A percentile compares a stretch with the other conserved stretches of the same genome.
Conservation (phyloP, 345 rosid genomes). For the Hirschfeldia incana region DNA sequence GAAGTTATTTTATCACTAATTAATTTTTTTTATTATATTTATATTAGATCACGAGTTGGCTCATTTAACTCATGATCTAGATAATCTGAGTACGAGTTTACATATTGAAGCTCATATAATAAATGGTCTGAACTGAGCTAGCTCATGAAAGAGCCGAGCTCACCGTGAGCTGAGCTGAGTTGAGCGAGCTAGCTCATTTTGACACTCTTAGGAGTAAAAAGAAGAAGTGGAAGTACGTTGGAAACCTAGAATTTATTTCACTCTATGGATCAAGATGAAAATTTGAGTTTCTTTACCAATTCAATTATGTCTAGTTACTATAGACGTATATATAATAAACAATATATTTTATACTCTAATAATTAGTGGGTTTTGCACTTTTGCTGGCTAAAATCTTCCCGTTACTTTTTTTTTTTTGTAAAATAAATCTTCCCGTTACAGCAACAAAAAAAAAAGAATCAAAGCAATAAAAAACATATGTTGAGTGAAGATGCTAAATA, state of each 20-base stretch:
- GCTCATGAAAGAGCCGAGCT: no score
- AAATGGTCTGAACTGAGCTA: no score
- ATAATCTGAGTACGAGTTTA: no score
- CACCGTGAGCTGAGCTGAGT: no score
- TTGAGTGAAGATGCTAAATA: not conserved
- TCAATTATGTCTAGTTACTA: not conserved
- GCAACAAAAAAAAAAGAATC: not conserved
- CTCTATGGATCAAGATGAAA: not conserved
- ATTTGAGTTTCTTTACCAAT: not conserved
- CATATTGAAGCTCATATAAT: no score
- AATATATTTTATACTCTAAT: not conserved
- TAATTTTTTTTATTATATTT: no score
- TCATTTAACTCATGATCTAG: no score
- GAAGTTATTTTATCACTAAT: no score
- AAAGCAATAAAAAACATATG: not conserved
- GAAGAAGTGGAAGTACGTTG: not conserved
- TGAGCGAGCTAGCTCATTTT: no score
- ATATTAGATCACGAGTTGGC: no score
- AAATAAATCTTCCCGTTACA: not conserved
- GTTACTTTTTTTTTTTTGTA: not conserved
- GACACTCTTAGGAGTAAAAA: no score
- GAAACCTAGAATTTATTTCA: not conserved
- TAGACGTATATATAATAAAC: not conserved
- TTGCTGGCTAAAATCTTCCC: not conserved
- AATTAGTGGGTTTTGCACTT: not conserved